A percentile compares a stretch with the other conserved stretches of the same genome.
Evolutionary conservation across 2,329 filamentous ascomycete species (phyloP).

Genomic region (Stagonosporopsis tanaceti): DNA sequence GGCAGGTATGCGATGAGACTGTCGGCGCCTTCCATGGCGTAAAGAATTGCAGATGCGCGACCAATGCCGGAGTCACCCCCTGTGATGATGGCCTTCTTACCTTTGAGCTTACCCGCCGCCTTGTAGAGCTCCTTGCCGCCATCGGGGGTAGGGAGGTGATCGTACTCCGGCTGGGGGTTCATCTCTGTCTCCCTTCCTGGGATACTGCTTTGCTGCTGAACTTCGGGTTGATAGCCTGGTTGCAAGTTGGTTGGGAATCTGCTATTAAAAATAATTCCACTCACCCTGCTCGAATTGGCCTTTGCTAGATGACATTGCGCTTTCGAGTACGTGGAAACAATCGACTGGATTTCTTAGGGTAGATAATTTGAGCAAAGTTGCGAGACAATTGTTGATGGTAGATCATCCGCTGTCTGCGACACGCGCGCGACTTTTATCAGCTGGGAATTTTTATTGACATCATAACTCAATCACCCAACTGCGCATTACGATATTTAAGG

Average conservation of each 20-base stretch:
- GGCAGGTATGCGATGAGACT: constrained; percentile 77
- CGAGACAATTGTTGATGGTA: not conserved
- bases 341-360: too few species aligned
- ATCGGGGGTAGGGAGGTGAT: constrained; percentile 72
- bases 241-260: constrained; percentile 2
- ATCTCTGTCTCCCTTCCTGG: constrained; percentile 66
- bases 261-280: not conserved
- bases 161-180: constrained; percentile 66
- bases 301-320: constrained; percentile 43
- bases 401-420: constrained; percentile 3
- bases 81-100: constrained; percentile 80
- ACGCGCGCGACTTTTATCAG: constrained; percentile 24
- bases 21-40: constrained; percentile 81
- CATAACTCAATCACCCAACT: constrained; percentile 25
- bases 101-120: constrained; percentile 76
- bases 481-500: constrained; percentile 19
- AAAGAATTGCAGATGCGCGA: constrained; percentile 76
- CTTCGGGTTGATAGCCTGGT: constrained; percentile 58
- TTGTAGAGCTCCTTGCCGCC: constrained; percentile 75
- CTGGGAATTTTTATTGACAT: constrained; percentile 36
- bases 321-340: not conserved
- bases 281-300: constrained; percentile 49
- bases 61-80: constrained; percentile 84
- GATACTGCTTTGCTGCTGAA: constrained; percentile 57
- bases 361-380: too few species aligned